Percentiles rank a stretch among this genome's conserved stretches.
phyloP scores from a whole-genome alignment of 108 stramenopile species.

The Heterococcus sp. region DNA sequence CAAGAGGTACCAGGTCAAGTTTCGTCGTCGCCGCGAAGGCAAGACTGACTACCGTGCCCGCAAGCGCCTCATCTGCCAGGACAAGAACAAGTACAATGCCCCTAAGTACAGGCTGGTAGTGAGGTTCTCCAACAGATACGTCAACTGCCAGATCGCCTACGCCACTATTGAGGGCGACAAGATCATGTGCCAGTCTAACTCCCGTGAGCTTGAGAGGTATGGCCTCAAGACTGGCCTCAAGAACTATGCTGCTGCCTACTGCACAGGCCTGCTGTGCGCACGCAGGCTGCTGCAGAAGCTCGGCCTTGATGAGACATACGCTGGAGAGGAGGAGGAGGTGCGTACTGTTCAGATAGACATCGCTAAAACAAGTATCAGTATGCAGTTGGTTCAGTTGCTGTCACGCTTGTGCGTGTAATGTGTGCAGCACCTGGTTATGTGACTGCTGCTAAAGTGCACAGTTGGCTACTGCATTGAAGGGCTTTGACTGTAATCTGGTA shows the following conservation, averaged over 20 bases:
- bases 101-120: constrained; percentile 98
- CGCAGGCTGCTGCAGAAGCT: constrained; percentile 92
- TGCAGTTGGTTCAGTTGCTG: background rate
- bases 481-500: too few species aligned
- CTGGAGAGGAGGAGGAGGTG: constrained; percentile 79
- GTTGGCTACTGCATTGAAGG: too few species aligned
- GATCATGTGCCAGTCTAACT: constrained; percentile 68
- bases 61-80: constrained; percentile 82
- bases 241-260: constrained; percentile 99
- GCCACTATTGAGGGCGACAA: constrained; percentile 91
- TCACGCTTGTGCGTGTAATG: background rate
- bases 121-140: constrained; percentile 57
- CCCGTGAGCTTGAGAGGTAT: constrained; percentile 86
- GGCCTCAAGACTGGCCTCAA: constrained; percentile 91
- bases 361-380: background rate
- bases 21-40: constrained; percentile 97
- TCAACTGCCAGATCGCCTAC: constrained; percentile 94
- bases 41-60: constrained; percentile 99
- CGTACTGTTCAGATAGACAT: constrained; percentile 28
- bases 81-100: constrained; percentile 99
- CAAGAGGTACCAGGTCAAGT: constrained; percentile 97
- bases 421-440: background rate
- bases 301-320: constrained; percentile 28
- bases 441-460: background rate
- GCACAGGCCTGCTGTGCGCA: constrained; percentile 92